These are phyloP conservation scores for Cystoderma amianthinum DNA, from an alignment of 768 basidiomycete species.

Conservation along the genomic window DNA sequence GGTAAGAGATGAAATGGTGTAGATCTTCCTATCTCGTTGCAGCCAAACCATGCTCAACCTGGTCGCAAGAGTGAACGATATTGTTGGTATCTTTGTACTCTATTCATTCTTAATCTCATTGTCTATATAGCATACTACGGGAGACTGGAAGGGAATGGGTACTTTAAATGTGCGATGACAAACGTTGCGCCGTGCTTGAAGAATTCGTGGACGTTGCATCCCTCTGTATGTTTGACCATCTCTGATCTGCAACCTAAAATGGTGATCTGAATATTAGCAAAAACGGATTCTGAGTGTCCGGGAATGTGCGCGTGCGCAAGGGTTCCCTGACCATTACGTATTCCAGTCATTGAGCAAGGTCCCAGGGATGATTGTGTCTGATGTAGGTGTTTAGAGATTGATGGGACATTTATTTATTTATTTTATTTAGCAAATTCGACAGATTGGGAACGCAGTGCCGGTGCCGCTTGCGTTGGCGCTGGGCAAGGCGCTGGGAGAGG, in stretches of 20 bases:
- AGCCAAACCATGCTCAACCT: slow-evolving; percentile 23
- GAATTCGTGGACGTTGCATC: slow-evolving; percentile 35
- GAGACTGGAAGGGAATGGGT: slow-evolving; percentile 41
- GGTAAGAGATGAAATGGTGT: not conserved
- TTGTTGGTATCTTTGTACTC: slow-evolving; percentile 13
- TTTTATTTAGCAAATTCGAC: slow-evolving; percentile 56
- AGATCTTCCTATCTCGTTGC: slow-evolving; percentile 38
- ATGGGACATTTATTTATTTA: not conserved
- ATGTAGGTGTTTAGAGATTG: slow-evolving; percentile 35
- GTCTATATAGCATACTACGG: slow-evolving; percentile 47
- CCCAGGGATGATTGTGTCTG: slow-evolving; percentile 28
- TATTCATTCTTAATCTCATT: no score
- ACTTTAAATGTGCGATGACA: slow-evolving; percentile 65
- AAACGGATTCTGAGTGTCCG: slow-evolving; percentile 59
- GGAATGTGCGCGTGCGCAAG: slow-evolving; percentile 70
- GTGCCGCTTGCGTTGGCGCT: slow-evolving; percentile 62
- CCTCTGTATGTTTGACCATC: slow-evolving; percentile 24
- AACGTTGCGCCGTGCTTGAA: slow-evolving; percentile 44
- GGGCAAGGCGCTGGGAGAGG: slow-evolving; percentile 39
- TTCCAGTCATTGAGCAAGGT: slow-evolving; percentile 42
- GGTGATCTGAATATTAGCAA: slow-evolving; percentile 38
- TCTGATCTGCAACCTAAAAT: not conserved
- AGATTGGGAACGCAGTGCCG: slow-evolving; percentile 80
- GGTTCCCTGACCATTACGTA: slow-evolving; percentile 67
- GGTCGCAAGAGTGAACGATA: slow-evolving; percentile 15